These are phyloP conservation scores for Conidiobolus incongruus DNA, from an alignment of 371 early-diverging fungal genomes.

Conservation along the genomic window DNA sequence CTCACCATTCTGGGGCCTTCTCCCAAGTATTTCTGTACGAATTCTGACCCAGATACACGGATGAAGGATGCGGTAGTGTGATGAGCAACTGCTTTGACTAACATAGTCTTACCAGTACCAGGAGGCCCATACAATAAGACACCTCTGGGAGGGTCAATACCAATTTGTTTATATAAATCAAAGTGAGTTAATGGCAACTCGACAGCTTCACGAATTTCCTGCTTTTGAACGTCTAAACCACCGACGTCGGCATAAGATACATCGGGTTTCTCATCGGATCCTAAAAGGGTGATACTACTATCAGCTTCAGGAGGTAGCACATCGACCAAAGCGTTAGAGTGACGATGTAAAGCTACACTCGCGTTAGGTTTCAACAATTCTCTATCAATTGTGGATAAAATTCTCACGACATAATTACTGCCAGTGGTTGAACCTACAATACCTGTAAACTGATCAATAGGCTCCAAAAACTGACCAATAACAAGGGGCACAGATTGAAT, in stretches of 20 bases:
- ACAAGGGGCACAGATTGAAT: conserved; percentile 98
- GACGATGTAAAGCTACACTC: conserved; percentile 95
- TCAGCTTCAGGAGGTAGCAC: conserved; percentile 95
- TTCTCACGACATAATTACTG: conserved; percentile 91
- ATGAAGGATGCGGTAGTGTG: conserved; percentile 98
- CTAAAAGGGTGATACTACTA: conserved; percentile 87
- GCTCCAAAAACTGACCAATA: conserved; percentile 98
- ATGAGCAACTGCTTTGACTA: conserved; percentile 99
- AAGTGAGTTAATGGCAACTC: conserved; percentile 99
- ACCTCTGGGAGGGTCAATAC: conserved; percentile 98
- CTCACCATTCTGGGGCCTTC: conserved; percentile 99
- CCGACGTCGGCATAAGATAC: conserved; percentile 97
- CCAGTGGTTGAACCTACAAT: conserved; percentile 97
- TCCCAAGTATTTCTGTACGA: conserved; percentile 99
- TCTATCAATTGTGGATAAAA: conserved; percentile 94
- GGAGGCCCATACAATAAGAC: conserved; percentile 97
- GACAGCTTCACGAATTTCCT: conserved; percentile 99
- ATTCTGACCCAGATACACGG: conserved; percentile 97
- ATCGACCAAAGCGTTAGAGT: conserved; percentile 95
- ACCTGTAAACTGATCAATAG: conserved; percentile 94
- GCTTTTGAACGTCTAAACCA: conserved; percentile 98
- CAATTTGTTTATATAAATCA: conserved; percentile 98
- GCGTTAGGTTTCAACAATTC: conserved; percentile 95
- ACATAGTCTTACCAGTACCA: conserved; percentile 96
- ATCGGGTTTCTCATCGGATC: conserved; percentile 89